Base-by-base conservation (phyloP, 768 basidiomycete genomes). In the Asterophora parasitica region DNA sequence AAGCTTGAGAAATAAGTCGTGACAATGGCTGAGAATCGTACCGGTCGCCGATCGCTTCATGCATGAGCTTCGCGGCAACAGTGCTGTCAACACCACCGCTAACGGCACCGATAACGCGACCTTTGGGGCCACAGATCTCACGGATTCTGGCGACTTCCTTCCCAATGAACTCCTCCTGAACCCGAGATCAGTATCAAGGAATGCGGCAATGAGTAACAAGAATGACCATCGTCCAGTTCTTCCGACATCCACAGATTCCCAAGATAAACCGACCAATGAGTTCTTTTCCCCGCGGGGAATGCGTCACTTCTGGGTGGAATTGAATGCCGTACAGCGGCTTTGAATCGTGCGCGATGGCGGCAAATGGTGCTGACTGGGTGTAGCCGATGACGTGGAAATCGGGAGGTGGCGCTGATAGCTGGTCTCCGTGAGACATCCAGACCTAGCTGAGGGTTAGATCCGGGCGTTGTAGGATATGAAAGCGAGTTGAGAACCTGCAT, bases 371-470 rank as follows among this genome's bases (percentile, higher is more conserved):
- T 1, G 85, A 85, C 13, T 77, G 67, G 0, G 96, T 99, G 39
- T 78, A 76, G 6, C 92, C 95, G 56, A 98, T 90, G 55, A 87
- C 79, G 60, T 89, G 83, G 69, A 96, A 99, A 58, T 85, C 73
- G 0, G 82, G 68, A 12, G 95, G 96, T 2, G 87, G 78, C 41
- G 75, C 79, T 20, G 83, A 86, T 28, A 98, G 77, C 55, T 95
- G 92, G 67, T 98, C 96, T 9, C 94, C 93, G 63, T 99, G 96
- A 13, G 95, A 97, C 96, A 98, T 98, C 96, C 96, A 98, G 42
- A 98, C 95, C 95, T 98, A 52, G 4, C 46, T 31, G 26, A 44
- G 28, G 19, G 10, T 45, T 23, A 46, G 46, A 45, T 50, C 28
- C 26, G 17, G 15, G 12, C 33, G 51, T 34, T 30, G 35, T 16